Evolutionary conservation across 208 protist species (phyloP).

Genomic region (Angomonas ambiguus): DNA sequence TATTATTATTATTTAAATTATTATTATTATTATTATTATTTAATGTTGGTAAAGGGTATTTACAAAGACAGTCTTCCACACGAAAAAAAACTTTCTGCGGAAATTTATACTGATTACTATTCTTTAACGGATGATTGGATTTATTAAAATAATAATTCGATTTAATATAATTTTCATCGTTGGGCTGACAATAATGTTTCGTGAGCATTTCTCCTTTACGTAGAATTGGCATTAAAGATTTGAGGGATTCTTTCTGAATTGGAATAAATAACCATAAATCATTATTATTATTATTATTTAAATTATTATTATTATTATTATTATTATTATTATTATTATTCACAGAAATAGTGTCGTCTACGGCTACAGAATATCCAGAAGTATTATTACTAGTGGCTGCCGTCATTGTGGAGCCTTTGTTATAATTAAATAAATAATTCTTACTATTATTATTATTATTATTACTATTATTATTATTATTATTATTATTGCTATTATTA

Average conservation of each 20-base stretch:
- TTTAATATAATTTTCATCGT: not conserved
- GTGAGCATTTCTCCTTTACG: not conserved
- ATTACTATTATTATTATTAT: not conserved
- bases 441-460: not conserved
- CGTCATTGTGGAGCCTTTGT: no score
- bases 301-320: not conserved
- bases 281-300: conserved; percentile 4
- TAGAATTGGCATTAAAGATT: not conserved
- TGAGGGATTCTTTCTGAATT: not conserved
- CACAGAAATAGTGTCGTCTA: no score
- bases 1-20: no score
- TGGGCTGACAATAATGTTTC: not conserved
- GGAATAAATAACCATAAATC: conserved; percentile 1
- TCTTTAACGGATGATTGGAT: not conserved
- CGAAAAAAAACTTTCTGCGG: not conserved
- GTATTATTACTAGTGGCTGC: not conserved
- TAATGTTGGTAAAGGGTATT: no score
- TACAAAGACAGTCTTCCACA: not conserved
- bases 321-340: not conserved
- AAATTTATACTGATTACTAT: conserved; percentile 1
- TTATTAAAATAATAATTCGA: conserved; percentile 2
- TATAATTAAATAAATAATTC: conserved; percentile 1
- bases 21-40: no score
- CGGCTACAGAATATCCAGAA: no score
- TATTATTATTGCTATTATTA: no score